A percentile compares a stretch with the other conserved stretches of the same genome.
Evolutionary conservation across 768 basidiomycete genomes (phyloP).

Genomic region (Lentinula raphanica): DNA sequence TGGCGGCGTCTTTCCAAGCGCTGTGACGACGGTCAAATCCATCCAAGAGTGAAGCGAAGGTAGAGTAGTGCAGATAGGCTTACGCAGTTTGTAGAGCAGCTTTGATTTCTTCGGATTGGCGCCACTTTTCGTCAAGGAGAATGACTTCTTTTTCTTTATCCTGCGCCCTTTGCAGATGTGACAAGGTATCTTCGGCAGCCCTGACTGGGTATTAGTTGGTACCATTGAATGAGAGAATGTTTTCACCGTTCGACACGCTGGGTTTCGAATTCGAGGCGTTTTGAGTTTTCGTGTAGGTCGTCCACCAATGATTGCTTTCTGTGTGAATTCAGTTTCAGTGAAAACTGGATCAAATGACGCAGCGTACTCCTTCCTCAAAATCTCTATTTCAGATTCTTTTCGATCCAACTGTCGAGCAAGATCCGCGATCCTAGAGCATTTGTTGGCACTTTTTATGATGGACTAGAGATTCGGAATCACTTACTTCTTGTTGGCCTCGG

Average conservation of each 20-base stretch:
- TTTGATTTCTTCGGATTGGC: not conserved
- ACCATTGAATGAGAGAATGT: too few relatives aligned
- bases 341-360: not conserved
- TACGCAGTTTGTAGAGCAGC: not conserved
- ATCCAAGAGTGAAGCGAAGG: not conserved
- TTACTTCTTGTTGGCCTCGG: slow-evolving; percentile 14
- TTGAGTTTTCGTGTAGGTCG: not conserved
- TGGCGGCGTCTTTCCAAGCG: not conserved
- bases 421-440: not conserved
- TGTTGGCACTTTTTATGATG: not conserved
- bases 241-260: not conserved
- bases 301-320: not conserved
- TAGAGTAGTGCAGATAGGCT: not conserved
- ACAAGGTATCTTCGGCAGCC: not conserved
- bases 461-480: not conserved
- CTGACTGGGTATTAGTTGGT: too few relatives aligned
- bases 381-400: not conserved
- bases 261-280: not conserved
- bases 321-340: not conserved
- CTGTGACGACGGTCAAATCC: not conserved
- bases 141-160: not conserved
- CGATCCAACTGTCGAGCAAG: not conserved
- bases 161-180: not conserved
- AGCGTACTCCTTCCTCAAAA: not conserved
- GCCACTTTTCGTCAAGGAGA: not conserved